Percentiles rank a stretch among this genome's conserved stretches.
phyloP scores from a whole-genome alignment of 2,329 filamentous ascomycete genomes.

The Sclerotinia trifoliorum region DNA sequence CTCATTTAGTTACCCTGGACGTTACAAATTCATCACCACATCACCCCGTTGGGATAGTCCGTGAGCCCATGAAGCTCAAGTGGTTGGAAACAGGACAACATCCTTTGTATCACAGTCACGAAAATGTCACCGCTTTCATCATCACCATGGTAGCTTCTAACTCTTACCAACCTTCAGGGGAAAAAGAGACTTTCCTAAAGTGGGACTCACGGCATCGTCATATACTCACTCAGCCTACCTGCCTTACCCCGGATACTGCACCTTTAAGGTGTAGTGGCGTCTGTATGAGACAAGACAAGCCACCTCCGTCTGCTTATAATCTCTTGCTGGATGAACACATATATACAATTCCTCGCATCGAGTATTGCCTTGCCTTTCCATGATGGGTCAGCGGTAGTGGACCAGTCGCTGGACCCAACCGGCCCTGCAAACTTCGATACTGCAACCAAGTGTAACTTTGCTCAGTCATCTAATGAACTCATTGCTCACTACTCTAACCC shows the following conservation, averaged over 20 bases:
- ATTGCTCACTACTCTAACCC: constrained; percentile 6
- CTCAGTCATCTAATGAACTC: constrained; percentile 18
- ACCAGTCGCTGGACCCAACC: constrained; percentile 16
- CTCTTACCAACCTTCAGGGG: constrained; percentile 4
- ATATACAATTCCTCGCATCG: constrained; percentile 6
- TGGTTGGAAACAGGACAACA: constrained; percentile 18
- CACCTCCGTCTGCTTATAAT: constrained; percentile 35
- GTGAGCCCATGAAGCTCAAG: constrained; percentile 23
- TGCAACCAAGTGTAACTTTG: constrained; percentile 18
- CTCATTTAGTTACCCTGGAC: constrained; percentile 27
- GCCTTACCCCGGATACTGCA: constrained; percentile 37
- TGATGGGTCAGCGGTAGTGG: constrained; percentile 23
- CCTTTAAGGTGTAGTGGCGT: constrained; percentile 33
- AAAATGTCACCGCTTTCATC: constrained; percentile 2
- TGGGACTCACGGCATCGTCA: constrained; percentile 30
- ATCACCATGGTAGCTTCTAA: constrained; percentile 5
- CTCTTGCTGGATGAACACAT: constrained; percentile 36
- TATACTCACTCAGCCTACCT: constrained; percentile 30
- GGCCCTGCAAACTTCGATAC: constrained; percentile 28
- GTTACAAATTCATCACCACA: constrained; percentile 29
- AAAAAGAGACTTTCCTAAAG: not conserved
- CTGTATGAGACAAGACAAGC: constrained; percentile 38
- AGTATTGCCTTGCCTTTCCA: constrained; percentile 30
- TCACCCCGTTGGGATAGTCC: constrained; percentile 25
- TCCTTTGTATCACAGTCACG: not conserved